A percentile compares a stretch with the other conserved stretches of the same genome.
Evolutionary conservation across 306 rosid species (phyloP).

Genomic region (Carpinus viminea): DNA sequence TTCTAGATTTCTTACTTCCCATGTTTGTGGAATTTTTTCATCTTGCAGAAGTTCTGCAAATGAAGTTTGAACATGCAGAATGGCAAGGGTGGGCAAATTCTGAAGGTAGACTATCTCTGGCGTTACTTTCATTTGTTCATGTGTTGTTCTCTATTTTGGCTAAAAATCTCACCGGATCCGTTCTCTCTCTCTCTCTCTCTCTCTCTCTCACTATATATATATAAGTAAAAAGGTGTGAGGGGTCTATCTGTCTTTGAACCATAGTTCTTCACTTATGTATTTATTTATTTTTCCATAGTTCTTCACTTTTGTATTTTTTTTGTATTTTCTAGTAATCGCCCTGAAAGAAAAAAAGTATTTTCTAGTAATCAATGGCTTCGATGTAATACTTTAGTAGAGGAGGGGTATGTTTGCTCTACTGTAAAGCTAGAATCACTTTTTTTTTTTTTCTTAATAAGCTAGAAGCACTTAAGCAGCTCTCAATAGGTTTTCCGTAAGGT

Average conservation of each 20-base stretch:
- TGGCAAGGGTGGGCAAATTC: conserved; percentile 53
- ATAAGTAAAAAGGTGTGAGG: too few relatives aligned
- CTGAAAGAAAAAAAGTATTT: background rate
- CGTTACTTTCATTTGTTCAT: conserved; percentile 4
- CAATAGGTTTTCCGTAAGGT: background rate
- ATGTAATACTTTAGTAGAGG: background rate
- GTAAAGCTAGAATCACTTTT: background rate
- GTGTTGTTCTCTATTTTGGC: background rate
- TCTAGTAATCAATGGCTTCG: background rate
- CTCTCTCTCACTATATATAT: too few relatives aligned
- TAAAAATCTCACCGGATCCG: background rate
- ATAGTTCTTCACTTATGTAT: too few relatives aligned
- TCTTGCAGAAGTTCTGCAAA: conserved; percentile 81
- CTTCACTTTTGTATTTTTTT: background rate
- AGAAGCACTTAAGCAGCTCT: background rate
- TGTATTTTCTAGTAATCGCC: too few relatives aligned
- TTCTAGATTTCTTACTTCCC: conserved; percentile 24
- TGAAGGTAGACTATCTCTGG: conserved; percentile 52
- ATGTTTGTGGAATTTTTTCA: conserved; percentile 22
- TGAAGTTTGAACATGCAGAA: conserved; percentile 56
- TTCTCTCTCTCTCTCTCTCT: too few relatives aligned
- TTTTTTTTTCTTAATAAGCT: background rate
- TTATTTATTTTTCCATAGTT: too few relatives aligned
- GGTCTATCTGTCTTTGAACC: too few relatives aligned
- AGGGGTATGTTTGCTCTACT: background rate